Evolutionary conservation across 2,329 filamentous ascomycete species (phyloP).

Genomic region (Aspergillus awamori): DNA sequence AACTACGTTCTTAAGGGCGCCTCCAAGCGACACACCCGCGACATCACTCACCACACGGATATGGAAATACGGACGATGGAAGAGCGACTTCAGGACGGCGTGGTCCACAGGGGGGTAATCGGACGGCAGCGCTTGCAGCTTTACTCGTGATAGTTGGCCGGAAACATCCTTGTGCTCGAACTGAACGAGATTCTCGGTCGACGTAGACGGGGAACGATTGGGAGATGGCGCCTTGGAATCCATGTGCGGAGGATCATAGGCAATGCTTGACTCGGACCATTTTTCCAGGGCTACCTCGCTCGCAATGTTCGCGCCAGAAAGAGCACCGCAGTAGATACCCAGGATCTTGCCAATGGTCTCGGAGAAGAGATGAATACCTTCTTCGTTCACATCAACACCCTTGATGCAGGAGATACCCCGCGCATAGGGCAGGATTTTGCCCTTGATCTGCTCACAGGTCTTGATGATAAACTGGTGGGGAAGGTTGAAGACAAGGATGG

Average conservation of each 20-base stretch:
- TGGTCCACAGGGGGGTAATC: constrained; percentile 89
- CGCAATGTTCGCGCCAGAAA: constrained; percentile 95
- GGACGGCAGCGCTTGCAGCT: constrained; percentile 72
- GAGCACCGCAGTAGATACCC: constrained; percentile 93
- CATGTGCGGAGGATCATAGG: constrained; percentile 88
- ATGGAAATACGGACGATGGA: constrained; percentile 97
- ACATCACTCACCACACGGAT: constrained; percentile 92
- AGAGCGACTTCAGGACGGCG: constrained; percentile 77
- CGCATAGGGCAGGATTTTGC: constrained; percentile 87
- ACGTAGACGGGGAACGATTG: constrained; percentile 54
- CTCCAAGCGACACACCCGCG: constrained; percentile 92
- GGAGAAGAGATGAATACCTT: constrained; percentile 85
- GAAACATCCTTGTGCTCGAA: constrained; percentile 70
- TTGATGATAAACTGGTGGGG: constrained; percentile 88
- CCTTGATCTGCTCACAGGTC: constrained; percentile 80
- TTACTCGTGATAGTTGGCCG: constrained; percentile 67
- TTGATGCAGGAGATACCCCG: constrained; percentile 98
- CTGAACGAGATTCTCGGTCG: constrained; percentile 53
- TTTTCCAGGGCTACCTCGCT: constrained; percentile 93
- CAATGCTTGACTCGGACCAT: constrained; percentile 95
- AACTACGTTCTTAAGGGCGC: constrained; percentile 95
- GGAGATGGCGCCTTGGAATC: constrained; percentile 77
- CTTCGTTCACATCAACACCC: constrained; percentile 88
- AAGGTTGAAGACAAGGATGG: constrained; percentile 93
- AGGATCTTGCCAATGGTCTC: constrained; percentile 90